These are phyloP conservation scores for Drosera capensis DNA, from an alignment of 148 eudicot species.

Conservation along the genomic window DNA sequence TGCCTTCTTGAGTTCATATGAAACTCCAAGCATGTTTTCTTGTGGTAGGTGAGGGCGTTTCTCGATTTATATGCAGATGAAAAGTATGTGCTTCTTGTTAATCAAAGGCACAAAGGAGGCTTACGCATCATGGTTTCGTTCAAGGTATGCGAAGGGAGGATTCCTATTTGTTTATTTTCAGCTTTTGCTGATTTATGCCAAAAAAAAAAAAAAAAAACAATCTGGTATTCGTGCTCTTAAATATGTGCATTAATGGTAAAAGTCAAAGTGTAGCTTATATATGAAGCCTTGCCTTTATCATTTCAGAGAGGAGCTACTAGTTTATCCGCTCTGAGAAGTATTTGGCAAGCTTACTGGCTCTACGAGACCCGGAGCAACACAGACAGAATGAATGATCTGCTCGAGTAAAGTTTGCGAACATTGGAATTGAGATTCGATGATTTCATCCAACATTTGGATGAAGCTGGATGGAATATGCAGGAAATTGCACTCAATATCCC, in stretches of 20 bases:
- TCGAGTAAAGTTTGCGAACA: slow-evolving; percentile 47
- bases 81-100: slow-evolving; percentile 51
- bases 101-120: slow-evolving; percentile 24
- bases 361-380: slow-evolving; percentile 34
- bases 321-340: slow-evolving; percentile 45
- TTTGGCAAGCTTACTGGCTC: slow-evolving; percentile 91
- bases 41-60: slow-evolving; percentile 41
- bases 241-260: neutral
- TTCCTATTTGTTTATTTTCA: too few species aligned
- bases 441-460: slow-evolving; percentile 37
- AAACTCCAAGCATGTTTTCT: too few species aligned
- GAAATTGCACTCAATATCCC: slow-evolving; percentile 56
- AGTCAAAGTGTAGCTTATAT: too few species aligned
- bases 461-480: slow-evolving; percentile 58
- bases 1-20: too few species aligned
- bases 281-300: neutral
- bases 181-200: too few species aligned
- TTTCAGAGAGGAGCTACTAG: slow-evolving; percentile 71
- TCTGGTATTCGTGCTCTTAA: neutral
- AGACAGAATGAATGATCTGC: slow-evolving; percentile 16
- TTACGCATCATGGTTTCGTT: slow-evolving; percentile 55
- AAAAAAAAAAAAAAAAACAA: neutral
- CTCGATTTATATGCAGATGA: slow-evolving; percentile 42
- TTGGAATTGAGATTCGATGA: slow-evolving; percentile 38
- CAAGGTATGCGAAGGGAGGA: slow-evolving; percentile 36